These are phyloP conservation scores for Sanguinoderma infundibulare DNA, from an alignment of 1,284 basidiomycete genomes.

Conservation along the genomic window DNA sequence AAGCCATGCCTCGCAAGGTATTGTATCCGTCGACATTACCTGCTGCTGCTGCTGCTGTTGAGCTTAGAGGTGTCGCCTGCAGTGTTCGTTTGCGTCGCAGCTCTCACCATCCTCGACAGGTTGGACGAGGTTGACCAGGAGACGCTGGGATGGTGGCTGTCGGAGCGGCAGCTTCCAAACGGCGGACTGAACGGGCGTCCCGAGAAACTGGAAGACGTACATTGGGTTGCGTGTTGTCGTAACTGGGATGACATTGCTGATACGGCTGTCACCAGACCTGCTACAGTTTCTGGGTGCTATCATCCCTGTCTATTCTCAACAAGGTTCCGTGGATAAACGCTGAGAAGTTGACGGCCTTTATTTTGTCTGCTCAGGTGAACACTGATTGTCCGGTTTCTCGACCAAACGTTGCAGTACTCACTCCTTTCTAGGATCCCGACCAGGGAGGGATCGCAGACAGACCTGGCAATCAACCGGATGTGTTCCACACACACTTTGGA, in stretches of 20 bases:
- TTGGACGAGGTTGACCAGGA: conserved; percentile 80
- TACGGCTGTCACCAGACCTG: conserved; percentile 69
- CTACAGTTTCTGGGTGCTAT: conserved; percentile 98
- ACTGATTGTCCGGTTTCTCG: background rate
- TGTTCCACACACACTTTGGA: conserved; percentile 96
- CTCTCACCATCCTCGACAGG: conserved; percentile 85
- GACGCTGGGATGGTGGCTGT: conserved; percentile 89
- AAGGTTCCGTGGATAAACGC: conserved; percentile 91
- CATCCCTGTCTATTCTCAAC: conserved; percentile 84
- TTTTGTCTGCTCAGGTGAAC: conserved; percentile 85
- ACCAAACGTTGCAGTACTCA: background rate
- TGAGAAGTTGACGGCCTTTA: conserved; percentile 82
- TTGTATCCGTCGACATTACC: background rate
- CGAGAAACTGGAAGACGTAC: conserved; percentile 96
- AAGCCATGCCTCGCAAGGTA: conserved; percentile 92
- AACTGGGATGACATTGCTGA: background rate
- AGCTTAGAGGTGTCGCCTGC: background rate
- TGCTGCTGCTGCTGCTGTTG: background rate
- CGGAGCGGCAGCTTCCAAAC: conserved; percentile 90
- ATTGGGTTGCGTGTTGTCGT: conserved; percentile 29
- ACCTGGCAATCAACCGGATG: conserved; percentile 92
- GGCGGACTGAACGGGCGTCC: conserved; percentile 96
- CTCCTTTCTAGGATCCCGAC: conserved; percentile 74
- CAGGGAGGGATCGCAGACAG: conserved; percentile 94
- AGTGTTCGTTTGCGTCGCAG: conserved; percentile 92